Percentiles rank a stretch among this genome's conserved stretches.
Evolutionary conservation across 768 basidiomycete species (phyloP).

Genomic region (Psilocybe azurescens): DNA sequence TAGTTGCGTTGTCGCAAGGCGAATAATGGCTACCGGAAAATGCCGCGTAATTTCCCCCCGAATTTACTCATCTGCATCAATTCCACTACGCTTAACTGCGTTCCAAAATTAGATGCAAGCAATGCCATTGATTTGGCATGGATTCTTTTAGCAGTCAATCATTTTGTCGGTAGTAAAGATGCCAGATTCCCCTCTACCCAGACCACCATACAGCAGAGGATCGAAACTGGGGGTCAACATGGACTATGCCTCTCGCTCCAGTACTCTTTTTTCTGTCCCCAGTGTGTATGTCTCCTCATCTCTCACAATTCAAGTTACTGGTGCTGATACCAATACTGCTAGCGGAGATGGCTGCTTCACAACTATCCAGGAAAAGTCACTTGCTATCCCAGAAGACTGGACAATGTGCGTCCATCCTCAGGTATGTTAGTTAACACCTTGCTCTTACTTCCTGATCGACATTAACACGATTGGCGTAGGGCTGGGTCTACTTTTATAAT

Average conservation of each 20-base stretch:
- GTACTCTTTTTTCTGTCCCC: slow-evolving; percentile 13
- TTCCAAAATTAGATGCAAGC: not conserved
- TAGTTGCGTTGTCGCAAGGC: too few species aligned
- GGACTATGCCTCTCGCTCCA: slow-evolving; percentile 16
- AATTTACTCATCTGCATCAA: too few species aligned
- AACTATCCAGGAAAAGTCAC: slow-evolving; percentile 15
- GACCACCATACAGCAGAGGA: not conserved
- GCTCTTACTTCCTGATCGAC: not conserved
- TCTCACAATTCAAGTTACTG: too few species aligned
- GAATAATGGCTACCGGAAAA: too few species aligned
- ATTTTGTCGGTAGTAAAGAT: not conserved
- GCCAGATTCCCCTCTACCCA: not conserved
- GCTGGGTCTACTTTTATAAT: slow-evolving; percentile 58
- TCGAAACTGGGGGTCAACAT: not conserved
- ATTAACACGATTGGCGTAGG: slow-evolving; percentile 31
- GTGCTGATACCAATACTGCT: not conserved
- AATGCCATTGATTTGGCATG: not conserved
- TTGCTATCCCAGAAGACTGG: slow-evolving; percentile 36
- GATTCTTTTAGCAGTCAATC: not conserved
- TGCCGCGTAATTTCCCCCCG: too few species aligned
- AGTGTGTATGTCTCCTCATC: not conserved
- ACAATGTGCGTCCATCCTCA: slow-evolving; percentile 45
- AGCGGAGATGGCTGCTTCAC: slow-evolving; percentile 8
- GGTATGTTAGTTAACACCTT: slow-evolving; percentile 21
- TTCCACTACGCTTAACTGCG: not conserved